These are phyloP conservation scores for Hypomyces perniciosus DNA, from an alignment of 2,329 filamentous ascomycete species.

Conservation along the genomic window DNA sequence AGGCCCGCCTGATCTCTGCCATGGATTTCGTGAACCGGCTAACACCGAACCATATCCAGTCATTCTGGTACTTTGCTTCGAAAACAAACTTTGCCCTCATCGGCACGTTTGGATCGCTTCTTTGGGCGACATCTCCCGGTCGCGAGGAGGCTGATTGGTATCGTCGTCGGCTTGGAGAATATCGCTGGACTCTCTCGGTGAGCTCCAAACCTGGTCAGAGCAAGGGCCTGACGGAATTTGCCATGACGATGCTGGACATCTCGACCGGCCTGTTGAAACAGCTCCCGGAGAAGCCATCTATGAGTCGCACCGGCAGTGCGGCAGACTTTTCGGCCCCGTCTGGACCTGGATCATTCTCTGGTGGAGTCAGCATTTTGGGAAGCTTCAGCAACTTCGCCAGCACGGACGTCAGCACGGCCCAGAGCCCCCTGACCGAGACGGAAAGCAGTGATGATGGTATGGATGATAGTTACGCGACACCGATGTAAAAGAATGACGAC, in stretches of 20 bases:
- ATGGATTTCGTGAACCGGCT: slow-evolving; percentile 97
- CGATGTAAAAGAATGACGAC: slow-evolving; percentile 12
- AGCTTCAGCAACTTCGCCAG: slow-evolving; percentile 41
- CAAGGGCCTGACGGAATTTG: slow-evolving; percentile 57
- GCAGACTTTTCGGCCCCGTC: slow-evolving; percentile 38
- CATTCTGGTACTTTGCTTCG: slow-evolving; percentile 88
- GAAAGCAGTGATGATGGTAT: slow-evolving; percentile 53
- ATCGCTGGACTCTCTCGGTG: slow-evolving; percentile 88
- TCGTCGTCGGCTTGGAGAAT: slow-evolving; percentile 75
- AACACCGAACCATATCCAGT: slow-evolving; percentile 75
- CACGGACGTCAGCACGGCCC: slow-evolving; percentile 43
- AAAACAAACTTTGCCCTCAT: slow-evolving; percentile 92
- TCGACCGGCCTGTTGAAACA: slow-evolving; percentile 63
- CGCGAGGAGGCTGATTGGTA: slow-evolving; percentile 92
- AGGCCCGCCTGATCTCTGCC: slow-evolving; percentile 86
- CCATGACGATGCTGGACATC: slow-evolving; percentile 72
- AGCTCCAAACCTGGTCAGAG: slow-evolving; percentile 65
- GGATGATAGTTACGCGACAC: slow-evolving; percentile 31
- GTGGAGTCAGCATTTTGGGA: slow-evolving; percentile 30
- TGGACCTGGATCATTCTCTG: slow-evolving; percentile 26
- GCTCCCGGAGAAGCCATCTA: slow-evolving; percentile 63
- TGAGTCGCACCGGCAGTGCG: slow-evolving; percentile 50
- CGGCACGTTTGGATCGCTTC: slow-evolving; percentile 82
- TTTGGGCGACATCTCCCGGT: slow-evolving; percentile 84
- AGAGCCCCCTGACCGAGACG: slow-evolving; percentile 44